Evolutionary conservation across 1,284 basidiomycete genomes (phyloP).

Genomic region (Cutaneotrichosporon mucoides): DNA sequence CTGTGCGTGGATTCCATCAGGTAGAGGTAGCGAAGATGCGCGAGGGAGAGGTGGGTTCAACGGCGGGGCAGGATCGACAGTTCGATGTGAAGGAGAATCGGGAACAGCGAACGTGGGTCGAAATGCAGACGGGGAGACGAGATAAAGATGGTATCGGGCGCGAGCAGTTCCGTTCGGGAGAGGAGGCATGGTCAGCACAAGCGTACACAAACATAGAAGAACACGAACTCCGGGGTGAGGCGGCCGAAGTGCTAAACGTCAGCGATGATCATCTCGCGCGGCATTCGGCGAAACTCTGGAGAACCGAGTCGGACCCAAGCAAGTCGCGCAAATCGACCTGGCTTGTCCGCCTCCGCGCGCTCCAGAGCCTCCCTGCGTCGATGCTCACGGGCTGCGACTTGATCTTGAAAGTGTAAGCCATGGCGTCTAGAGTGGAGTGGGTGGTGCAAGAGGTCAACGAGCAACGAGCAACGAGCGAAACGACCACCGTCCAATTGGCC

Average conservation of each 20-base stretch:
- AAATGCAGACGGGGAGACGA: too few species aligned
- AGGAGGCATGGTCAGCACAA: not conserved
- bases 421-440: constrained; percentile 4
- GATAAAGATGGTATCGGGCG: too few species aligned
- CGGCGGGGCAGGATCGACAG: too few species aligned
- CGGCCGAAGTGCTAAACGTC: constrained; percentile 29
- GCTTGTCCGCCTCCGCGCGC: not conserved
- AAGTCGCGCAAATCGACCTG: too few species aligned
- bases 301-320: too few species aligned
- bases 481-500: constrained; percentile 1
- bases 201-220: too few species aligned
- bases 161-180: too few species aligned
- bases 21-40: not conserved
- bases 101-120: too few species aligned
- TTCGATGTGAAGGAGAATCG: too few species aligned
- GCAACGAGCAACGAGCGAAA: not conserved
- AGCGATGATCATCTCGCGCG: not conserved
- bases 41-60: too few species aligned
- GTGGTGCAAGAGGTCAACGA: not conserved
- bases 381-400: constrained; percentile 16
- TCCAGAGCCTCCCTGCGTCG: not conserved
- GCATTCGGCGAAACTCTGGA: too few species aligned
- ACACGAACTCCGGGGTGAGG: constrained; percentile 34
- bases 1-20: constrained; percentile 19
- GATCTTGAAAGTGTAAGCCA: constrained; percentile 17